Conservation (phyloP, 306 rosid species). For the Arachis hypogaea region DNA sequence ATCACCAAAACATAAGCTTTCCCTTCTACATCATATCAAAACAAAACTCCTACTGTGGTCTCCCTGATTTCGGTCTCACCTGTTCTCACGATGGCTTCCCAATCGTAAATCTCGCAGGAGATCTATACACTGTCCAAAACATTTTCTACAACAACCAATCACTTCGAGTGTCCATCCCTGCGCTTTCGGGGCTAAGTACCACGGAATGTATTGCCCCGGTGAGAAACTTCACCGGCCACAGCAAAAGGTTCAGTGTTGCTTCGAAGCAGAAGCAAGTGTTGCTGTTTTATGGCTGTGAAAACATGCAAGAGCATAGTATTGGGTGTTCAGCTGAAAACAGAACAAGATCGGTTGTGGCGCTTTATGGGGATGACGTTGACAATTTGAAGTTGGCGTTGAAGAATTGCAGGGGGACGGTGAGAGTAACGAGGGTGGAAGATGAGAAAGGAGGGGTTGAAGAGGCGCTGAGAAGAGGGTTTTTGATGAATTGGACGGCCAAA, state of each 20-base stretch:
- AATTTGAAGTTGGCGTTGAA: neutral
- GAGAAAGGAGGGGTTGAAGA: neutral
- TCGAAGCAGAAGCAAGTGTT: neutral
- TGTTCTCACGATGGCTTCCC: constrained; percentile 39
- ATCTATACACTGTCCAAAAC: constrained; percentile 23
- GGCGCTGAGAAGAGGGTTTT: constrained; percentile 45
- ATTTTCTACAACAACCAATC: constrained; percentile 41
- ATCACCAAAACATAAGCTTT: constrained; percentile 36
- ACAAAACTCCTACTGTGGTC: constrained; percentile 44
- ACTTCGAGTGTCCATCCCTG: constrained; percentile 39
- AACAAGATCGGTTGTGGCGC: constrained; percentile 28
- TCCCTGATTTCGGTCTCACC: constrained; percentile 42
- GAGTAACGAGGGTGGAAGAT: neutral
- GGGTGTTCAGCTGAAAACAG: constrained; percentile 23
- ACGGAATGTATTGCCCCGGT: neutral
- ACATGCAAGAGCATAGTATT: neutral
- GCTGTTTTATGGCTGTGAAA: constrained; percentile 36
- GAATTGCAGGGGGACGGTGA: constrained; percentile 19
- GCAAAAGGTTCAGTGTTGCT: neutral
- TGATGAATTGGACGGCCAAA: constrained; percentile 43
- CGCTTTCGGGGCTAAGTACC: neutral
- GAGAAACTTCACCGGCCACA: neutral
- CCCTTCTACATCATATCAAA: constrained; percentile 42
- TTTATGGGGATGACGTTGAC: neutral
- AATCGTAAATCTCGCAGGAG: constrained; percentile 2